phyloP scores from a whole-genome alignment of 2,329 filamentous ascomycete genomes.

The Nannizzia gypsea region DNA sequence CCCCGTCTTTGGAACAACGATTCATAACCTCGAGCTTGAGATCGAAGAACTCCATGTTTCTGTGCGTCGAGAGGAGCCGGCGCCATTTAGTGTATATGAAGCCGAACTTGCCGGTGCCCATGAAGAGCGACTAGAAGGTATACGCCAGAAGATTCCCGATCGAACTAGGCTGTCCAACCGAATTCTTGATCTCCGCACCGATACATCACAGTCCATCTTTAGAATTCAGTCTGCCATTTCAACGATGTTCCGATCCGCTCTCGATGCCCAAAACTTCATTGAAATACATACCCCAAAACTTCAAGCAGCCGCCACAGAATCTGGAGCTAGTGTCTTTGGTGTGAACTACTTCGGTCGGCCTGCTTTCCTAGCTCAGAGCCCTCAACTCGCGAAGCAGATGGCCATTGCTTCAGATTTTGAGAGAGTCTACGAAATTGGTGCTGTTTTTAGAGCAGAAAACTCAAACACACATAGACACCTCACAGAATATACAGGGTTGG shows the following conservation, averaged over 20 bases:
- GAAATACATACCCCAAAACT: constrained; percentile 92
- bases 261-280: constrained; percentile 68
- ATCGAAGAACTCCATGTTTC: constrained; percentile 56
- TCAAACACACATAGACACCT: constrained; percentile 90
- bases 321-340: constrained; percentile 80
- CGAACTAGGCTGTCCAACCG: constrained; percentile 66
- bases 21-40: constrained; percentile 64
- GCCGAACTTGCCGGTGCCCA: constrained; percentile 51
- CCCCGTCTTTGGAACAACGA: constrained; percentile 60
- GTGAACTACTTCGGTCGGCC: constrained; percentile 81
- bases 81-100: constrained; percentile 60
- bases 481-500: constrained; percentile 87
- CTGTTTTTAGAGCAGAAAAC: constrained; percentile 88
- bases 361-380: constrained; percentile 83
- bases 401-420: constrained; percentile 79
- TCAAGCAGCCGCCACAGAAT: constrained; percentile 81
- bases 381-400: constrained; percentile 89
- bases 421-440: constrained; percentile 77
- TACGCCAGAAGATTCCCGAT: constrained; percentile 53
- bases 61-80: constrained; percentile 47
- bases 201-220: constrained; percentile 76
- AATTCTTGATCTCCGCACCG: constrained; percentile 74
- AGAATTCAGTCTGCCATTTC: constrained; percentile 71
- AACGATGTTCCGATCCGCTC: constrained; percentile 63
- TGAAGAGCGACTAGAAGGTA: constrained; percentile 44